A percentile compares a stretch with the other conserved stretches of the same genome.
Conservation (phyloP, 495 filamentous ascomycete species). For the Usnea hakonensis region DNA sequence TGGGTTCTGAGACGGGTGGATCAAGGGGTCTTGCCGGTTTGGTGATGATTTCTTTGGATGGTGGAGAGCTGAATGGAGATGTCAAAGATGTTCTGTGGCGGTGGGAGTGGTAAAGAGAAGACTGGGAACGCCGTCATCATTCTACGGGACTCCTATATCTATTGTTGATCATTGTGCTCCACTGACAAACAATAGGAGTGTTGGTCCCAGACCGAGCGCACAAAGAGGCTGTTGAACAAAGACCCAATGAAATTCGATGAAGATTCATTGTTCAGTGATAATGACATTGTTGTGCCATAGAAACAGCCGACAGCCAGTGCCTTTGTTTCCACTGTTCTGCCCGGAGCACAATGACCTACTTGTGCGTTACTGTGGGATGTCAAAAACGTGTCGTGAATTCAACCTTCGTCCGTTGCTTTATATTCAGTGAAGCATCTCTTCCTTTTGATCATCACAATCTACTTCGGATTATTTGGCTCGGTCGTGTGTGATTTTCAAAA, state of each 20-base stretch:
- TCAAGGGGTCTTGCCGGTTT: no score
- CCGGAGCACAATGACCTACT: neutral
- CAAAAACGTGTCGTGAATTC: neutral
- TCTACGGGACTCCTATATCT: neutral
- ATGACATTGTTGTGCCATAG: neutral
- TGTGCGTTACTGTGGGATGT: neutral
- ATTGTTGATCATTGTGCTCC: neutral
- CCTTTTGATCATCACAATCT: neutral
- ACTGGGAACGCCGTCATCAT: neutral
- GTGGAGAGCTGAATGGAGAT: neutral
- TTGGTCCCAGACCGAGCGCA: neutral
- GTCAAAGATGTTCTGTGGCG: neutral
- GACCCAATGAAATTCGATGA: neutral
- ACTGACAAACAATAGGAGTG: neutral
- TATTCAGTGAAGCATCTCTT: neutral
- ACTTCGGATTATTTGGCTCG: no score
- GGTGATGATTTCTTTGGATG: neutral
- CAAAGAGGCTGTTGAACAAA: neutral
- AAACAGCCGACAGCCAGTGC: neutral
- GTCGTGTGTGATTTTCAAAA: no score
- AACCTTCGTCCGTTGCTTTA: neutral
- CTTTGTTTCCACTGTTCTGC: neutral
- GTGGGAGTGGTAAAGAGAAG: neutral
- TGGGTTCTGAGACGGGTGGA: no score
- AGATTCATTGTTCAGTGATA: neutral